Evolutionary conservation across 169 alveolate species (phyloP), one percentile per base, ranked within the genome.

Genomic region (Eimeria acervulina): DNA sequence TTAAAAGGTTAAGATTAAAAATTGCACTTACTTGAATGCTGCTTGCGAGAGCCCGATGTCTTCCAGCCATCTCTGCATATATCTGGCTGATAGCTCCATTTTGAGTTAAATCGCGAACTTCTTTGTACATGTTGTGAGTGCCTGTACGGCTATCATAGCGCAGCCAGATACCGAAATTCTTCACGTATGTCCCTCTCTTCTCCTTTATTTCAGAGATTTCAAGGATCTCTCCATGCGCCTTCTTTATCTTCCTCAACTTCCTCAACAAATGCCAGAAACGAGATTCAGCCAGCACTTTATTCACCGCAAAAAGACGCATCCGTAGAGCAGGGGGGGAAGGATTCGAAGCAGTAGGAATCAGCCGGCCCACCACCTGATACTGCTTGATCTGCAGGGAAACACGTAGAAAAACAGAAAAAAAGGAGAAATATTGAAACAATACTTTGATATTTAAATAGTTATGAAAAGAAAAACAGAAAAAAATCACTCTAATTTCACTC

Each of bases 51-150:
- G 99, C 99, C 97, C 99, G 98, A 98, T 99, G 99, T 80, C 99
- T 98, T 59, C 99, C 99, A 26, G 99, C 99, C 99, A 99, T 98
- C 97, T 99, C 99, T 97, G 98, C 98, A 94, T 98, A 98, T 97
- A 99, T 97, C 98, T 99, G 99, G 42, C 99, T 97, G 83, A 99
- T 99, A 52, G 99, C 99, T 52, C 99, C 99, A 95, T 98, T 98
- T 96, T 98, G 97, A 90, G 99, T 97, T 93, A 98, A 94, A 96
- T 99, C 99, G 97, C 99, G 98, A 98, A 97, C 99, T 98, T 99
- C 99, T 98, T 99, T 99, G 99, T 99, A 99, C 99, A 99, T 99
- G 98, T 99, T 99, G 97, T 99, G 99, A 87, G 99, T 98, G 93
- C 99, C 99, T 74, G 99, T 99, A 96, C 99, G 99, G 96, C 99